phyloP scores from a whole-genome alignment of 306 rosid genomes.

The Begonia peltatifolia region DNA sequence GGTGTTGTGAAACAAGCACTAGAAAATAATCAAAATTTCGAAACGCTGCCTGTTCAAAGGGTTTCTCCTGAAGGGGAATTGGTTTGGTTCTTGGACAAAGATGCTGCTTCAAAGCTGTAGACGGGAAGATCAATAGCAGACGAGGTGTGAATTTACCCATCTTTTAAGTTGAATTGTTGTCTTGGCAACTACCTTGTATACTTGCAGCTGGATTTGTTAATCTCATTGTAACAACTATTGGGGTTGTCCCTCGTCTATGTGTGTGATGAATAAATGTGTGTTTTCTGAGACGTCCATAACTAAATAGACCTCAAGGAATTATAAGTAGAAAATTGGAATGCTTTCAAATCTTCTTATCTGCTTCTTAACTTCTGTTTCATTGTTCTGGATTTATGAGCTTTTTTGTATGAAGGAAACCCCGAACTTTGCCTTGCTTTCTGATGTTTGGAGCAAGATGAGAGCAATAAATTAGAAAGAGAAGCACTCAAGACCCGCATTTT shows the following conservation, averaged over 20 bases:
- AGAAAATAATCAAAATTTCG: conserved; percentile 23
- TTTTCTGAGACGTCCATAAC: too few species aligned
- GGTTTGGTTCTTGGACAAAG: conserved; percentile 82
- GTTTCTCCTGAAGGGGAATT: conserved; percentile 67
- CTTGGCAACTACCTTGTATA: not conserved
- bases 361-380: too few species aligned
- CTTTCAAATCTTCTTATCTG: too few species aligned
- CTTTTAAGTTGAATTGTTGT: not conserved
- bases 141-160: not conserved
- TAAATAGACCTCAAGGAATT: too few species aligned
- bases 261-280: too few species aligned
- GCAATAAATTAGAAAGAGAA: conserved; percentile 3
- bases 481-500: conserved; percentile 4
- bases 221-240: too few species aligned
- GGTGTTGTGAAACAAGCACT: conserved; percentile 51
- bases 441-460: too few species aligned
- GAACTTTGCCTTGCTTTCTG: too few species aligned
- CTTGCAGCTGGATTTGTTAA: not conserved
- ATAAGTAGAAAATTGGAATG: too few species aligned
- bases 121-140: conserved; percentile 1
- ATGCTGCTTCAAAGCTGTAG: conserved; percentile 77
- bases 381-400: too few species aligned
- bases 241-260: too few species aligned
- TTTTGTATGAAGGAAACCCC: too few species aligned
- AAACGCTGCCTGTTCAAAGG: conserved; percentile 51